Base-by-base conservation (phyloP, 768 basidiomycete genomes). In the Suillus alpinus region DNA sequence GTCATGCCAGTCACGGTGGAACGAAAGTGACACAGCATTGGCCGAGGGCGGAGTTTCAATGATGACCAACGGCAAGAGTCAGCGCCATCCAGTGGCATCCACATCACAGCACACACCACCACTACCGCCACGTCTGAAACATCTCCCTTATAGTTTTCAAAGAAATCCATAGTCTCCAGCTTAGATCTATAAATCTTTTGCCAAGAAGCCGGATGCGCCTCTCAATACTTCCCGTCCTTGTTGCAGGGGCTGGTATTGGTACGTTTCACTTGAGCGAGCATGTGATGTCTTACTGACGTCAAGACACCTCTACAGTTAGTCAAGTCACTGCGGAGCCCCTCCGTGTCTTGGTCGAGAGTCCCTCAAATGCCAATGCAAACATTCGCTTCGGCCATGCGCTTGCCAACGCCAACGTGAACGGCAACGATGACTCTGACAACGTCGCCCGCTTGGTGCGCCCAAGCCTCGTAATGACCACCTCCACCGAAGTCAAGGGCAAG, bases 261-360 rank as follows among this genome's bases (percentile, higher is more conserved):
- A 58, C 59, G 75, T 47, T 51, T 23, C 57, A 3, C 37, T 61
- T 47, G 56, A 29, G 41, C 23, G 26, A 37, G 26, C 34, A 23
- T 20, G 20, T 55, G 53, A 39, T 13, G 18, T 50, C 36, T 26
- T 53, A 12, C 52, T 53, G 20, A 53, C 14, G 7, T 53, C 4
- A 20, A 53, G n/a, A 12, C 31, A 2, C 12, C 12, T 1, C n/a
- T 57, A 71, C 62, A 65, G 72, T 63, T 57, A 58, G 61, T 32
- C 75, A 81, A 64, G 84, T 79, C 55, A 67, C 71, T 52, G 82
- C 85, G 43, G 78, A 76, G 62, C 84, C 86, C 51, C 70, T 87
- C 62, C 76, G 82, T 23, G 74, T 86, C 44, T 65, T 85, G 18
- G 70, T 74, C 1, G 68, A 69, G 18, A 67, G 70, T 39, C 56